phyloP scores from a whole-genome alignment of 805 yeast genomes.

The Wickerhamiella kurtzmanii region DNA sequence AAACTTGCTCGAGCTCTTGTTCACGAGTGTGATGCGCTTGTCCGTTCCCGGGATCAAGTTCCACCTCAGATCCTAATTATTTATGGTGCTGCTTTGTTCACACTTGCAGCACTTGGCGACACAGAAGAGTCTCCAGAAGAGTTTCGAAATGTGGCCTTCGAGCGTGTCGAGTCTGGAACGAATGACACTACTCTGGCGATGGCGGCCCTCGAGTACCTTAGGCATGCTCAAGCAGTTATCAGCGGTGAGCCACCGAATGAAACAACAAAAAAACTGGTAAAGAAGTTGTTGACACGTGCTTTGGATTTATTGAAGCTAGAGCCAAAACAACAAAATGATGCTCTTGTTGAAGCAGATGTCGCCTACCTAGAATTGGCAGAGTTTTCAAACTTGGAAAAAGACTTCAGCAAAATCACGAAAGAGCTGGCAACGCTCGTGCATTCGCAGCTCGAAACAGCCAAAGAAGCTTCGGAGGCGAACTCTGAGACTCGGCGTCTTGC shows the following conservation, averaged over 20 bases:
- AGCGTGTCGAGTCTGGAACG: conserved; percentile 50
- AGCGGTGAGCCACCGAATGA: conserved; percentile 5
- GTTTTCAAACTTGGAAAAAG: conserved; percentile 5
- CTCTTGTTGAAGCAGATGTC: conserved; percentile 12
- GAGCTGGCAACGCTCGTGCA: background rate
- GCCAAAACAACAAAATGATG: background rate
- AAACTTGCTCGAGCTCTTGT: conserved; percentile 49
- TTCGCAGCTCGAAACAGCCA: background rate
- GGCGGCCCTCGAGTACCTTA: conserved; percentile 15
- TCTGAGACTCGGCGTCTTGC: conserved; percentile 14
- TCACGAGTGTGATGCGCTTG: conserved; percentile 80
- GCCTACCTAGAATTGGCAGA: conserved; percentile 11
- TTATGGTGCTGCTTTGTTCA: conserved; percentile 49
- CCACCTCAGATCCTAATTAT: conserved; percentile 46
- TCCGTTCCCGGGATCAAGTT: conserved; percentile 27
- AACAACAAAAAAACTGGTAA: background rate
- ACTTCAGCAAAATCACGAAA: background rate
- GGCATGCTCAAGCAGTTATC: conserved; percentile 9
- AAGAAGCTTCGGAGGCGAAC: conserved; percentile 1
- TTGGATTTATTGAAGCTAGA: conserved; percentile 1
- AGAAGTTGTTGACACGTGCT: conserved; percentile 4
- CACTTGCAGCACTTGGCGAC: conserved; percentile 22
- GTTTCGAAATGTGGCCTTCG: conserved; percentile 58
- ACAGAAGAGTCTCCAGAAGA: conserved; percentile 27
- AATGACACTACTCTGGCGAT: conserved; percentile 19